Base-by-base conservation (phyloP, 169 alveolate genomes). In the Eimeria falciformis region DNA sequence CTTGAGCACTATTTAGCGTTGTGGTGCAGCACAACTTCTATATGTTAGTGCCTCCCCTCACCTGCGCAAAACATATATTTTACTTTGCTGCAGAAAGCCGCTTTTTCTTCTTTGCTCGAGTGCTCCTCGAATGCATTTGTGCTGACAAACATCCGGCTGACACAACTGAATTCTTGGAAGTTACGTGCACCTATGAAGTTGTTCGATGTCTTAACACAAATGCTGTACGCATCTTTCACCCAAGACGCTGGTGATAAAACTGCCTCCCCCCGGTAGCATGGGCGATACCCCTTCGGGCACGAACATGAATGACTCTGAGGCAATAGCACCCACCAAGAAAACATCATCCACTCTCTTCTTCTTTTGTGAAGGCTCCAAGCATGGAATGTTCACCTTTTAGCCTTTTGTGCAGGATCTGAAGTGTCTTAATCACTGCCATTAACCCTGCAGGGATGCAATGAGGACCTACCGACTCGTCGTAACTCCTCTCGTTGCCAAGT, bases 211-310 rank as follows among this genome's bases (percentile, higher is more conserved):
- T 53, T 5, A n/a, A 56, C 83, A n/a, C 83, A 73, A 17, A 73
- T 18, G 17, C 17, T n/a, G 58, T 73, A 73, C 2, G 62, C 83
- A 18, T 29, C 37, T 12, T 37, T 40, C 14, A 40, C 29, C 83
- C 83, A 73, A 27, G 14, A 14, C 12, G 37, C 43, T 25, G n/a
- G 43, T 18, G 83, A 37, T 27, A 73, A 21, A 17, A 40, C 23
- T 18, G 83, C 83, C 33, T 73, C 83, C 18, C 37, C 37, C 18
- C 56, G 55, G 55, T 40, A 73, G 33, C 83, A 73, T 25, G 83
- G 83, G 12, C 83, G 83, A 27, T 37, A 73, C 14, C 83, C 83
- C 29, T 37, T 2, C 12, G 83, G 83, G 83, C 83, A 73, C 18
- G 83, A 73, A 27, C 83, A 73, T 14, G 83, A 73, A 43, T 73